Conservation (phyloP, 495 filamentous ascomycete genomes). For the Neurospora hispaniola region DNA sequence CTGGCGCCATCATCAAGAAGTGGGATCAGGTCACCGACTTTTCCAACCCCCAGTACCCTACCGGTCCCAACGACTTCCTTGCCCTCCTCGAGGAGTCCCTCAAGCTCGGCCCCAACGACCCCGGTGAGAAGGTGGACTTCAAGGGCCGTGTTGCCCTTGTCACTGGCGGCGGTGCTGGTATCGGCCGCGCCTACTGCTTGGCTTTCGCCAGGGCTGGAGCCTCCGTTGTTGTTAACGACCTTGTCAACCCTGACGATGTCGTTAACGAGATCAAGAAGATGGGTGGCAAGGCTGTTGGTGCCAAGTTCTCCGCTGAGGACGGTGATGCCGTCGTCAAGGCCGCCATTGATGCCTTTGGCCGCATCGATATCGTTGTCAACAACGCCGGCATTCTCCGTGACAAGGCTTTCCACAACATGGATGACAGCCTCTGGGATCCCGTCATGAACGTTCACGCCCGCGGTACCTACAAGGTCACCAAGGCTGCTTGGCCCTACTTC, state of each 20-base stretch:
- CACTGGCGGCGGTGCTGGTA: conserved; percentile 86
- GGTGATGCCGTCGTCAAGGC: conserved; percentile 86
- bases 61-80: conserved; percentile 84
- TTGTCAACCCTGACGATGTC: conserved; percentile 83
- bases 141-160: conserved; percentile 85
- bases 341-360: conserved; percentile 87
- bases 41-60: conserved; percentile 72
- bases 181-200: conserved; percentile 86
- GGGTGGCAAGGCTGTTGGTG: conserved; percentile 85
- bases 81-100: conserved; percentile 73
- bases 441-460: conserved; percentile 88
- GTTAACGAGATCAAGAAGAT: conserved; percentile 85
- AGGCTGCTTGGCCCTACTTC: conserved; percentile 96
- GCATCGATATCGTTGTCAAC: conserved; percentile 91
- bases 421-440: conserved; percentile 84
- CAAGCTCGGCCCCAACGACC: conserved; percentile 61
- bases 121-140: conserved; percentile 74
- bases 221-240: conserved; percentile 87
- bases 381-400: conserved; percentile 96
- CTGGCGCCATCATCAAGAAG: conserved; percentile 75
- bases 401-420: conserved; percentile 98
- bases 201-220: conserved; percentile 87
- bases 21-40: conserved; percentile 87
- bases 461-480: conserved; percentile 94
- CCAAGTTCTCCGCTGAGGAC: conserved; percentile 90